phyloP scores from a whole-genome alignment of 169 alveolate species.

The Plasmodium adleri region DNA sequence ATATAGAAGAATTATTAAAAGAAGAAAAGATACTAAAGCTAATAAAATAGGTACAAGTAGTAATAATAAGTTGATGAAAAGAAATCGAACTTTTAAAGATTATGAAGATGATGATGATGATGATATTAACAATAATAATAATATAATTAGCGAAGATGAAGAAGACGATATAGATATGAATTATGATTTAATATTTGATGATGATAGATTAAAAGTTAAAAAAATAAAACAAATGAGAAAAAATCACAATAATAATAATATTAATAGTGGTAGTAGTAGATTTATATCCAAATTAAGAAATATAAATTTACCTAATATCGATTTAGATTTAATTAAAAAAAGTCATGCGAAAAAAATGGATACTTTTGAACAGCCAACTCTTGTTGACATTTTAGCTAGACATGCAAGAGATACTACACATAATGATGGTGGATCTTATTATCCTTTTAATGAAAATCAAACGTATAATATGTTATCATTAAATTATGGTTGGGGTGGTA shows the following conservation, averaged over 20 bases:
- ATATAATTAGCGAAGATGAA: background rate
- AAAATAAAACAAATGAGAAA: background rate
- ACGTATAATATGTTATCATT: slow-evolving; percentile 17
- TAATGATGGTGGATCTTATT: slow-evolving; percentile 44
- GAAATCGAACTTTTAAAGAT: slow-evolving; percentile 31
- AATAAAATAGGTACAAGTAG: background rate
- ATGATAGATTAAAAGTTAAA: slow-evolving; percentile 18
- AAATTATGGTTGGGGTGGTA: slow-evolving; percentile 32
- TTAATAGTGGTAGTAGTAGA: background rate
- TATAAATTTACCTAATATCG: slow-evolving; percentile 4
- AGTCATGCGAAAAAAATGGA: slow-evolving; percentile 3
- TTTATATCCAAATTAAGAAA: background rate
- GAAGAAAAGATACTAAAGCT: background rate
- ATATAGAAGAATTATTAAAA: slow-evolving; percentile 40
- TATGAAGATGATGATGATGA: slow-evolving; percentile 36
- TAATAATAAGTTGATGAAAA: slow-evolving; percentile 29
- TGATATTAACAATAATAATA: background rate
- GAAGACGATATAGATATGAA: slow-evolving; percentile 29
- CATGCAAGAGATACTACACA: slow-evolving; percentile 71
- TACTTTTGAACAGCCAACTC: slow-evolving; percentile 24
- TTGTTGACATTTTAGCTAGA: slow-evolving; percentile 68
- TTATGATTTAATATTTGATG: slow-evolving; percentile 14
- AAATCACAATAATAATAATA: background rate
- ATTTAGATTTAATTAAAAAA: slow-evolving; percentile 26
- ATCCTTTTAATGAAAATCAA: slow-evolving; percentile 22